Evolutionary conservation across 2,329 filamentous ascomycete genomes (phyloP), one percentile per base, ranked within the genome.

Genomic region (Diatrype stigma): DNA sequence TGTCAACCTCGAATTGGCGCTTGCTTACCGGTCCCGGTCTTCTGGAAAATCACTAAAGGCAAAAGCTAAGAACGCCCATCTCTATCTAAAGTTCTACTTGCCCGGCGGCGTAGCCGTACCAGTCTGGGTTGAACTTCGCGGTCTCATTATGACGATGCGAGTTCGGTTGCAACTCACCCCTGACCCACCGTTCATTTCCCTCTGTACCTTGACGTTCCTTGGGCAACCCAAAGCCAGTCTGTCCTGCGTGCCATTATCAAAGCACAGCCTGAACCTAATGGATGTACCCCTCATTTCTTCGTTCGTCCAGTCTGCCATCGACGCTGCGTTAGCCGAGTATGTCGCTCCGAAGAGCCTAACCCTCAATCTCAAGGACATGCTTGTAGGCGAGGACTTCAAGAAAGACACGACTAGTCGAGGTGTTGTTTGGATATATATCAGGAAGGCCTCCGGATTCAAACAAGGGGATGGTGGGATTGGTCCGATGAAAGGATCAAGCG

Each of bases 301-400:
- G 22, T 90, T 90, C 58, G 86, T 90, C 2, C 86, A 90, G 59
- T 86, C 82, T 1, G 81, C 86, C 1, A 83, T 90, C 47, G 85
- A 89, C 57, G 86, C 87, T 1, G 86, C 87, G 0, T 76, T 89
- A 62, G 84, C 86, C 0, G 82, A 89, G 63, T 90, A 90, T 56
- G 87, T 90, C 1, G 87, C 87, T 0, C 87, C 87, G 0, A 89
- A 89, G 70, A 88, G 84, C 50, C 69, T 90, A 48, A 89, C 87
- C 0, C 72, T 90, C 6, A 84, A 90, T 63, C 71, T 91, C 32
- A 88, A 89, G 64, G 85, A 89, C 53, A 90, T 90, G 84, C 77
- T 91, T 12, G 78, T 87, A 7, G 87, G 87, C 3, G 86, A 89
- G 51, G 87, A 90, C 60, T 90, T 87, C 72, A 90, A 90, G 67